Base-by-base conservation (phyloP, 1,284 basidiomycete genomes). In the Naganishia sp. region DNA sequence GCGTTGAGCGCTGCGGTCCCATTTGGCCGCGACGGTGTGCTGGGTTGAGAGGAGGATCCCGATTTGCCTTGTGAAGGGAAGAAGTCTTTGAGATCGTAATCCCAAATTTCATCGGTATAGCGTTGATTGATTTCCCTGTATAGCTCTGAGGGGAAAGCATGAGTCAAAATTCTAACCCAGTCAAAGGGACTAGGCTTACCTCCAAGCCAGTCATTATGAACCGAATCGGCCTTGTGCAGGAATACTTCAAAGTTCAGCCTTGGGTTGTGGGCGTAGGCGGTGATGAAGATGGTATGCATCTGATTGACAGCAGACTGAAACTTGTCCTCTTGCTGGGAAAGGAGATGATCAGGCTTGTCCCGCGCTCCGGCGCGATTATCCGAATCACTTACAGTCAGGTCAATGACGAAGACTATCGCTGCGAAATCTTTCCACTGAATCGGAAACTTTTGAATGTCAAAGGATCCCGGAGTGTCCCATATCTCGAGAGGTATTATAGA, bases 161-260 rank as follows among this genome's bases (percentile, higher is more conserved):
- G 28, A 42, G 46, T 16, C 15, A 39, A 15, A 28, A 31, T 1
- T 21, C 44, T 6, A 18, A 36, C n/a, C 6, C 13, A 25, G 43
- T 63, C 10, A 3, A 2, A 16, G 9, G 45, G 3, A 18, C 13
- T 18, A 9, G 31, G 25, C 53, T 6, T 23, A 65, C 53, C 55
- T 50, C 90, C 87, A 73, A 92, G 88, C 77, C 96, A 94, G 73
- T 97, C 95, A 72, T 94, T 92, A 65, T 90, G 88, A 67, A 95
- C 81, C 48, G 89, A 90, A 78, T 98, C 95, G 18, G 92, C 89
- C 80, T 99, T 99, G 82, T 99, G 95, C 18, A 97, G 90, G 74
- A 99, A 97, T 28, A 98, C 88, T 77, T 96, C 92, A 53, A 98
- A 85, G 68, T 88, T 87, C 68, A 95, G 86, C 52, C 84, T 82